These are phyloP conservation scores for Pythium angustatum DNA, from an alignment of 352 stramenopile genomes.

Conservation along the genomic window DNA sequence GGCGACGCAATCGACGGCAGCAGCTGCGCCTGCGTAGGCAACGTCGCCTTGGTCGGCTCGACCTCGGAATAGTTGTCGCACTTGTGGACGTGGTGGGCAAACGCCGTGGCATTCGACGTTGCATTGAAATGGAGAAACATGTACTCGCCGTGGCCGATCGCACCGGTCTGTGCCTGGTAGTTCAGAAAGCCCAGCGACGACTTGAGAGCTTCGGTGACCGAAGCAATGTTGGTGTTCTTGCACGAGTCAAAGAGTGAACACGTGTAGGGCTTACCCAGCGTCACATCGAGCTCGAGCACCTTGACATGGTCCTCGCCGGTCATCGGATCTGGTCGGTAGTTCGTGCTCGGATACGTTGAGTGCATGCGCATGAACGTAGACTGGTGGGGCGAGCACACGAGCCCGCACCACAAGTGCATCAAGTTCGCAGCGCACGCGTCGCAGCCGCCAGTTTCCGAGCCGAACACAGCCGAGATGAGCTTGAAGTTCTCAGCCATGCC, in stretches of 20 bases:
- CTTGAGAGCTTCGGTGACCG: constrained; percentile 70
- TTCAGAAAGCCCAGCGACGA: constrained; percentile 87
- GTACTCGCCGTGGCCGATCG: constrained; percentile 87
- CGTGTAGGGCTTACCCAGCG: constrained; percentile 67
- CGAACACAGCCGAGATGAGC: constrained; percentile 70
- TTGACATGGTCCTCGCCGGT: constrained; percentile 73
- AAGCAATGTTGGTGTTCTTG: constrained; percentile 83
- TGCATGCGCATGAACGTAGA: constrained; percentile 74
- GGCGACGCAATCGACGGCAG: constrained; percentile 63
- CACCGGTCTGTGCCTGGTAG: constrained; percentile 88
- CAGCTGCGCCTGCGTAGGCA: constrained; percentile 67
- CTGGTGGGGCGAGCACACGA: constrained; percentile 82
- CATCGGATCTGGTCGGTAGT: constrained; percentile 74
- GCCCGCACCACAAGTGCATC: constrained; percentile 84
- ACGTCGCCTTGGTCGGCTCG: constrained; percentile 18
- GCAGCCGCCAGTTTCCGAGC: constrained; percentile 69
- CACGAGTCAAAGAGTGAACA: constrained; percentile 85
- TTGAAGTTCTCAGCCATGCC: constrained; percentile 87
- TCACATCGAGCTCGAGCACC: constrained; percentile 78
- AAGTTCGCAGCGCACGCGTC: constrained; percentile 84
- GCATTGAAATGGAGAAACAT: constrained; percentile 75
- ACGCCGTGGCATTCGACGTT: constrained; percentile 38
- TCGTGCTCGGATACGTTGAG: constrained; percentile 63
- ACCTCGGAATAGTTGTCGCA: constrained; percentile 84
- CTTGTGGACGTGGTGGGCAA: constrained; percentile 58